Percentiles rank a stretch among this genome's conserved stretches.
Evolutionary conservation across 2,329 filamentous ascomycete genomes (phyloP).

Genomic region (Chalaropsis thielavioides): DNA sequence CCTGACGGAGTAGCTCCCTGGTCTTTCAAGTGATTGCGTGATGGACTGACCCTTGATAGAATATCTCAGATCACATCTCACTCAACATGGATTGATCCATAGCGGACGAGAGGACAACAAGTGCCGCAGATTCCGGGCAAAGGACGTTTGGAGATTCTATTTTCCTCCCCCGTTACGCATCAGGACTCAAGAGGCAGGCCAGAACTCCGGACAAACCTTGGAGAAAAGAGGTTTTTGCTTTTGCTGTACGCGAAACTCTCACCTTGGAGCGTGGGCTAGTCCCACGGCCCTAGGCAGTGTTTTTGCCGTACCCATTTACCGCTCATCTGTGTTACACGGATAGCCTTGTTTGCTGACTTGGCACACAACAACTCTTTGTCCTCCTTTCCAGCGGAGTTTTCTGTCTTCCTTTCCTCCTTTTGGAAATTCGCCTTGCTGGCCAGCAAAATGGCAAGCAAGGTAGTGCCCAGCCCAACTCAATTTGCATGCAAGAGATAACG

Average conservation of each 20-base stretch:
- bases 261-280: neutral
- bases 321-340: slow-evolving; percentile 2
- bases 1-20: neutral
- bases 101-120: no score
- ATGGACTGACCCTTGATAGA: neutral
- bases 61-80: neutral
- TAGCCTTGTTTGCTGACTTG: neutral
- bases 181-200: neutral
- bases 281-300: neutral
- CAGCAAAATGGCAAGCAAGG: neutral
- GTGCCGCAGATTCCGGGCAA: neutral
- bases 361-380: neutral
- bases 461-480: neutral
- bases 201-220: neutral
- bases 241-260: neutral
- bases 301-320: neutral
- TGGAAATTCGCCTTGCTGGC: neutral
- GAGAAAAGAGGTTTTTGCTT: neutral
- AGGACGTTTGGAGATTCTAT: neutral
- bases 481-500: neutral
- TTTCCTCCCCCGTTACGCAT: neutral
- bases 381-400: neutral
- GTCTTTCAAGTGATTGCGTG: neutral
- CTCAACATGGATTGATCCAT: no score
- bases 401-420: neutral